A percentile compares a stretch with the other conserved stretches of the same genome.
Conservation (phyloP, 2,329 filamentous ascomycete genomes). For the Exutisphaerella laricina region DNA sequence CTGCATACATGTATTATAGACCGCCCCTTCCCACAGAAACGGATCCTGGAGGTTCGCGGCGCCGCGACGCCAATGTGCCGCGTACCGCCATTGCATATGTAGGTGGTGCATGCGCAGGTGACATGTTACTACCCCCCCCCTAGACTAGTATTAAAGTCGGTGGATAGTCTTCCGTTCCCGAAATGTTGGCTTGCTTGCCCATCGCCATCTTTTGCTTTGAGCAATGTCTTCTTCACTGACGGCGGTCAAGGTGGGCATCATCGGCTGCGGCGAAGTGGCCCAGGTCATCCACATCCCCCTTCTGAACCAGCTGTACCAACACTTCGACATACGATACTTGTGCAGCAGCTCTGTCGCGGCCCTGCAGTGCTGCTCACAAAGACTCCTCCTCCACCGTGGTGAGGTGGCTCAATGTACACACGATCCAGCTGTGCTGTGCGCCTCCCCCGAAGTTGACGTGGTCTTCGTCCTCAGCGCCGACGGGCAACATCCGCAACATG, state of each 20-base stretch:
- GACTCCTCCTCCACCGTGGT: background rate
- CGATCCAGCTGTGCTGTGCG: background rate
- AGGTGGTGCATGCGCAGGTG: no score
- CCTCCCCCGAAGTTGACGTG: slow-evolving; percentile 44
- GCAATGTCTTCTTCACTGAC: background rate
- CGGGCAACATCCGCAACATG: slow-evolving; percentile 51
- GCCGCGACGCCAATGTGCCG: no score
- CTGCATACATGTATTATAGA: no score
- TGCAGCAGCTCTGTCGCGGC: slow-evolving; percentile 30
- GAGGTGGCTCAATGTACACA: background rate
- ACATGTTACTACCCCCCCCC: no score
- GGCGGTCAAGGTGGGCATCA: slow-evolving; percentile 36
- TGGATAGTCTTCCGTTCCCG: no score
- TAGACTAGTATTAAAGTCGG: no score
- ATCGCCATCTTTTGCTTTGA: background rate
- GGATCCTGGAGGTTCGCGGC: no score
- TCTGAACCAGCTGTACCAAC: slow-evolving; percentile 40
- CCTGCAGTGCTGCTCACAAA: background rate
- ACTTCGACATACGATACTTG: slow-evolving; percentile 46
- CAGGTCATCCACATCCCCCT: slow-evolving; percentile 50
- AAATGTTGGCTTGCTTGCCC: no score
- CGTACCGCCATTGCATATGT: no score
- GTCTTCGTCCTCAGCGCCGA: slow-evolving; percentile 52
- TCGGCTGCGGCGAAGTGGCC: slow-evolving; percentile 44
- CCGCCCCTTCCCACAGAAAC: no score